A percentile compares a stretch with the other conserved stretches of the same genome.
Conservation (phyloP, 164 flowering plant species). For the Cinnamomum chago region DNA sequence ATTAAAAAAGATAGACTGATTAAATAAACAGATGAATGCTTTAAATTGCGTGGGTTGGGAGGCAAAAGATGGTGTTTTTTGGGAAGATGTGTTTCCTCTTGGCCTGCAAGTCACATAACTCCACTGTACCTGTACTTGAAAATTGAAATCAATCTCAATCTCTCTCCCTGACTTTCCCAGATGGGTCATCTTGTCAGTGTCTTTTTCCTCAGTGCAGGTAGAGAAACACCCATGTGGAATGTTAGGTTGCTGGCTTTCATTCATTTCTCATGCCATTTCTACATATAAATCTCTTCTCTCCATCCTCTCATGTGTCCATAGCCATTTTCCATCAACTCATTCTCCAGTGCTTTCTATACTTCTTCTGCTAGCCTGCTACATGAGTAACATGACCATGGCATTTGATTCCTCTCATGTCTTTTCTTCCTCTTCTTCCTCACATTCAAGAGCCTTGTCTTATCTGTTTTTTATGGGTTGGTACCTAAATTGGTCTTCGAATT, state of each 20-base stretch:
- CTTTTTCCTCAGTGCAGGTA: slow-evolving; percentile 12
- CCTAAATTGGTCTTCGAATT: not conserved
- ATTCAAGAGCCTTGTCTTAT: not conserved
- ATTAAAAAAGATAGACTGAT: not conserved
- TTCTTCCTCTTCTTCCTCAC: not conserved
- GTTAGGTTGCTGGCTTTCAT: slow-evolving; percentile 19
- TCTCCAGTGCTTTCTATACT: slow-evolving; percentile 14
- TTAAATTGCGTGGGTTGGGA: slow-evolving; percentile 29
- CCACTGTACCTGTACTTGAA: slow-evolving; percentile 20
- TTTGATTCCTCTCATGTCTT: slow-evolving; percentile 1
- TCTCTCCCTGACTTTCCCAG: not conserved
- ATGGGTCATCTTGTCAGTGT: slow-evolving; percentile 2
- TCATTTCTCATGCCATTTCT: slow-evolving; percentile 14
- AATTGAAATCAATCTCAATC: slow-evolving; percentile 22
- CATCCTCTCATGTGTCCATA: slow-evolving; percentile 5
- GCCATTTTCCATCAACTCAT: not conserved
- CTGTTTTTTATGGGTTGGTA: not conserved
- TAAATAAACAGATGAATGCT: not conserved
- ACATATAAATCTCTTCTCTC: slow-evolving; percentile 15
- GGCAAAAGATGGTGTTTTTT: slow-evolving; percentile 31
- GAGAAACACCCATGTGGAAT: slow-evolving; percentile 27
- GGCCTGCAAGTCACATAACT: slow-evolving; percentile 23
- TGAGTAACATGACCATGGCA: not conserved
- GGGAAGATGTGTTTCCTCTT: not conserved
- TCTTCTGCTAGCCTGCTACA: not conserved